A percentile compares a stretch with the other conserved stretches of the same genome.
Evolutionary conservation across 495 filamentous ascomycete genomes (phyloP).

Genomic region (Penicillium pancosmium): DNA sequence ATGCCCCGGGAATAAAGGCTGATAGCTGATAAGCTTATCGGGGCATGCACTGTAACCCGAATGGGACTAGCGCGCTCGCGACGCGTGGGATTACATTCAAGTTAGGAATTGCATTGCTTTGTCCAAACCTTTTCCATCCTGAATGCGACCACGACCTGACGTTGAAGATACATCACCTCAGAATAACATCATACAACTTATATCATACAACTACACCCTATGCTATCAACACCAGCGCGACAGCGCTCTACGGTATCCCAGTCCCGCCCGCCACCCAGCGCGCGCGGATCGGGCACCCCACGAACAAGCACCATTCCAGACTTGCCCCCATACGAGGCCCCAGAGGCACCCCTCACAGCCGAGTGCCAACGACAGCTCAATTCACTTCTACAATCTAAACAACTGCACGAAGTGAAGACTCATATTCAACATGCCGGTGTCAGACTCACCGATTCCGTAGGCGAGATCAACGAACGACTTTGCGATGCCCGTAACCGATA

Average conservation of each 20-base stretch:
- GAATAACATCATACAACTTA: background rate
- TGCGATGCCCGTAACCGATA: slow-evolving; percentile 37
- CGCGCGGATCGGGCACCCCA: slow-evolving; percentile 6
- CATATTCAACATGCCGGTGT: slow-evolving; percentile 41
- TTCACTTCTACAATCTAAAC: slow-evolving; percentile 31
- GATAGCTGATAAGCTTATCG: slow-evolving; percentile 30
- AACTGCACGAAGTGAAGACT: slow-evolving; percentile 34
- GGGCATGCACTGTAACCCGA: slow-evolving; percentile 27
- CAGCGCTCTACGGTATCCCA: slow-evolving; percentile 20
- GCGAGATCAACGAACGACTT: slow-evolving; percentile 50
- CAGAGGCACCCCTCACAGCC: slow-evolving; percentile 49
- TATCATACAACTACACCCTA: background rate
- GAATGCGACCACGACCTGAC: too few relatives aligned
- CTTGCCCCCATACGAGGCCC: slow-evolving; percentile 63
- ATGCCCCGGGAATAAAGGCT: too few relatives aligned
- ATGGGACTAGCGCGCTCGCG: slow-evolving; percentile 39
- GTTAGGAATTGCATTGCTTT: background rate
- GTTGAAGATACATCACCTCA: background rate
- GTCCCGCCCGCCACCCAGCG: slow-evolving; percentile 20
- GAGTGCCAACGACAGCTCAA: slow-evolving; percentile 37
- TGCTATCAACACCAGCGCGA: slow-evolving; percentile 26
- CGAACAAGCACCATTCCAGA: slow-evolving; percentile 22
- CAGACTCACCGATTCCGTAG: slow-evolving; percentile 46
- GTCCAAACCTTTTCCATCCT: too few relatives aligned
- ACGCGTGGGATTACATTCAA: slow-evolving; percentile 27